phyloP scores from a whole-genome alignment of 2,329 filamentous ascomycete species.

The Malbranchea zuffiana region DNA sequence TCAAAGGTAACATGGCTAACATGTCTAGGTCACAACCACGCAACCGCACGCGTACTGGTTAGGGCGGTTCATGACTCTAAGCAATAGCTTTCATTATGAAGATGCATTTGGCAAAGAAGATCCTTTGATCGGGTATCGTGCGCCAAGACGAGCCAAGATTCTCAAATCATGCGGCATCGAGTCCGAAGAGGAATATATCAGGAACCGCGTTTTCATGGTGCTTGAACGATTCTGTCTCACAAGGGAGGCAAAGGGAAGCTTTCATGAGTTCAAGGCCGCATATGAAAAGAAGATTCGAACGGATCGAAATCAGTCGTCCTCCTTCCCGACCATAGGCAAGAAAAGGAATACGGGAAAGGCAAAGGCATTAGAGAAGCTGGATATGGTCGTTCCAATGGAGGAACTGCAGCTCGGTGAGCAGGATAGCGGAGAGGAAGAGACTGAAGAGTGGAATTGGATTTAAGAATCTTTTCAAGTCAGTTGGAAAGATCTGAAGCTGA shows the following conservation, averaged over 20 bases:
- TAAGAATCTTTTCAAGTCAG: slow-evolving; percentile 11
- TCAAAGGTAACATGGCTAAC: no score
- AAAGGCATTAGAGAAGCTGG: background rate
- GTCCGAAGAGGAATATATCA: slow-evolving; percentile 20
- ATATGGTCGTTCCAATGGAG: slow-evolving; percentile 2
- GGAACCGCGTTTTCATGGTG: slow-evolving; percentile 26
- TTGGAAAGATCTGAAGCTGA: slow-evolving; percentile 12
- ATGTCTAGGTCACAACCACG: slow-evolving; percentile 20
- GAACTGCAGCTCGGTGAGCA: background rate
- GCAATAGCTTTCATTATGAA: slow-evolving; percentile 24
- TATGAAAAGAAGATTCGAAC: no score
- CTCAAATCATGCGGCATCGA: slow-evolving; percentile 12
- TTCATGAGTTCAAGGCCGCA: slow-evolving; percentile 22
- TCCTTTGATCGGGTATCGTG: slow-evolving; percentile 19
- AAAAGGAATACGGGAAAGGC: no score
- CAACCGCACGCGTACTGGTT: slow-evolving; percentile 24
- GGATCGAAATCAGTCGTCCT: no score
- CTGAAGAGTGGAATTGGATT: slow-evolving; percentile 9
- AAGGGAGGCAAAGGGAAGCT: slow-evolving; percentile 25
- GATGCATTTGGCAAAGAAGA: slow-evolving; percentile 25
- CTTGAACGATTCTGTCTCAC: slow-evolving; percentile 27
- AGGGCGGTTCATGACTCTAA: slow-evolving; percentile 23
- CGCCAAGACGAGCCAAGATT: slow-evolving; percentile 16
- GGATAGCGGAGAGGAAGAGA: slow-evolving; percentile 2
- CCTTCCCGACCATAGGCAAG: no score